Base-by-base conservation (phyloP, 345 rosid genomes). In the Turnera subulata region DNA sequence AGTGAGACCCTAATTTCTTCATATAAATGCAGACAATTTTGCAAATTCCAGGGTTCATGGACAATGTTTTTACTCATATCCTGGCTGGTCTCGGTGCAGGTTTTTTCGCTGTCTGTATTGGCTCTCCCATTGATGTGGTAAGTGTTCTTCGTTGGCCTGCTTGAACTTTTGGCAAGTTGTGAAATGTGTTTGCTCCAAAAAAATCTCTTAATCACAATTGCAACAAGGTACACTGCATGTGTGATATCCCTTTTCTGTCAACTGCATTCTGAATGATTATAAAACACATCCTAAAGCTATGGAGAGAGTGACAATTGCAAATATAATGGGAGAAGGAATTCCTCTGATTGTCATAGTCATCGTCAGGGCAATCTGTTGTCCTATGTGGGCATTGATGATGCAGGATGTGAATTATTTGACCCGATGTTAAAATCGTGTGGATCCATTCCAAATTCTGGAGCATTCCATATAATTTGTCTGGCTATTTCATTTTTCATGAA, bases 41-140 rank as follows among this genome's bases (percentile, higher is more conserved):
- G 88, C 82, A 78, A 83, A 85, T 89, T 85, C 99, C 94, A 51
- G 95, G 95, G 63, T 89, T 87, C 75, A 68, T 62, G 59, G 99
- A 93, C 85, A 81, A 79, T 72, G 62, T 73, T 70, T 69, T 93
- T 54, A 85, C 96, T 64, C 97, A 84, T 74, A 60, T 89, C 39
- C 78, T 89, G 71, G 96, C 96, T 49, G 97, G 96, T 68, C 77
- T 93, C 13, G 96, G 91, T 70, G 97, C 99, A 59, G 99, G 97
- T 55, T 73, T 93, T 61, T 85, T 89, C 43, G 99, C 97, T 24
- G 97, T 87, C 68, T 86, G 94, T 67, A 81, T 93, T 32, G 99
- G 99, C 66, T 89, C 97, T 52, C 97, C 97, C 25, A 81, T 93
- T 58, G 99, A 93, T 73, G 94, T 93, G 78, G 97, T 85, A 76